A percentile compares a stretch with the other conserved stretches of the same genome.
Conservation (phyloP, 2,329 filamentous ascomycete species). For the Aspergillus quadrilineatus region DNA sequence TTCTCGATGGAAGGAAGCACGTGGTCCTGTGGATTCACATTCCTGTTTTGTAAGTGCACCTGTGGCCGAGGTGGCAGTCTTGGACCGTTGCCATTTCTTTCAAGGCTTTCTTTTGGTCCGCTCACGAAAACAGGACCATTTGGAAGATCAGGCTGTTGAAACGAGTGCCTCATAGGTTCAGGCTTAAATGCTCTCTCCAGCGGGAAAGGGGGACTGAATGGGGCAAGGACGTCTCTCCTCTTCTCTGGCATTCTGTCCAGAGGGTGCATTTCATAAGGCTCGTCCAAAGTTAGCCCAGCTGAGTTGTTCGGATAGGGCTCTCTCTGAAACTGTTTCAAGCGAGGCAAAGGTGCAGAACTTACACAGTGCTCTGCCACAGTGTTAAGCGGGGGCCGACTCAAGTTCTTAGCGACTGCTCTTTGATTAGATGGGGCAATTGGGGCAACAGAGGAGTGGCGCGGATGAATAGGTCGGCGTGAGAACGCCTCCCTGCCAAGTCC, state of each 20-base stretch:
- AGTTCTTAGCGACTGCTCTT: slow-evolving; percentile 15
- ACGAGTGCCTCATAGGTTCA: slow-evolving; percentile 20
- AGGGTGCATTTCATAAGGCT: slow-evolving; percentile 24
- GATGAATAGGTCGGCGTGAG: slow-evolving; percentile 13
- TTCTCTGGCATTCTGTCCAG: slow-evolving; percentile 20
- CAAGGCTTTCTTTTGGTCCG: slow-evolving; percentile 26
- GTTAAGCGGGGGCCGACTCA: slow-evolving; percentile 11
- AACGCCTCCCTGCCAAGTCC: slow-evolving; percentile 14
- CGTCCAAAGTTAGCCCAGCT: slow-evolving; percentile 28
- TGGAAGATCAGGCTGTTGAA: slow-evolving; percentile 19
- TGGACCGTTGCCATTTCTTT: slow-evolving; percentile 19
- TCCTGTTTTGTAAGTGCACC: slow-evolving; percentile 17
- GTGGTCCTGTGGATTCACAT: slow-evolving; percentile 28
- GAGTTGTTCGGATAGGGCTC: neutral
- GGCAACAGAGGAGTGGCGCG: slow-evolving; percentile 15
- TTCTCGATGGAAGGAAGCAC: slow-evolving; percentile 40
- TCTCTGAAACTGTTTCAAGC: neutral
- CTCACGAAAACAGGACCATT: slow-evolving; percentile 35
- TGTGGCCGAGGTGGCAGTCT: slow-evolving; percentile 19
- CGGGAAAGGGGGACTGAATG: slow-evolving; percentile 25
- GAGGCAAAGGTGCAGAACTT: slow-evolving; percentile 15
- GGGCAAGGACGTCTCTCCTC: slow-evolving; percentile 22
- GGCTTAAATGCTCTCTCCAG: slow-evolving; percentile 22
- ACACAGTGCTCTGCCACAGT: slow-evolving; percentile 19
- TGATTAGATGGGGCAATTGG: slow-evolving; percentile 19